Conservation (phyloP, 345 rosid species). For the Citrus sp. region DNA sequence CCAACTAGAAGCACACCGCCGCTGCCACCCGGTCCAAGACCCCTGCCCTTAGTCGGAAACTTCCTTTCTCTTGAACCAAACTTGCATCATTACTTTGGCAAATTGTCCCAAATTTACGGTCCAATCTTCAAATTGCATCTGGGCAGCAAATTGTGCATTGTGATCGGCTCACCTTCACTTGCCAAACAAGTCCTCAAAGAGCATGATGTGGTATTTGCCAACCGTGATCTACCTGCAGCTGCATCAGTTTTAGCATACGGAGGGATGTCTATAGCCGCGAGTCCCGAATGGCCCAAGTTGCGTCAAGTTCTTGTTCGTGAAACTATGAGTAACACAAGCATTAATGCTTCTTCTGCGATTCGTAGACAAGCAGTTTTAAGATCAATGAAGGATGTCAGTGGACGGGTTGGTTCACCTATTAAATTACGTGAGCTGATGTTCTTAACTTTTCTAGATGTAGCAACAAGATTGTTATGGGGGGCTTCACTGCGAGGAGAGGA, state of each 20-base stretch:
- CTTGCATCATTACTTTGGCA: slow-evolving; percentile 16
- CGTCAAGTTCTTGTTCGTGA: slow-evolving; percentile 21
- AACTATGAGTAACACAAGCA: slow-evolving; percentile 27
- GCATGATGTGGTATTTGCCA: slow-evolving; percentile 20
- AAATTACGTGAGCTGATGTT: slow-evolving; percentile 34
- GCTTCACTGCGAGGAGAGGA: slow-evolving; percentile 38
- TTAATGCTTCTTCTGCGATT: slow-evolving; percentile 31
- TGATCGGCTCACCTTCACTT: slow-evolving; percentile 13
- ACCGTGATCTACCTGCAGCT: slow-evolving; percentile 17
- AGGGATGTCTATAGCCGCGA: slow-evolving; percentile 9
- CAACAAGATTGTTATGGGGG: slow-evolving; percentile 50
- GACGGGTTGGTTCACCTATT: slow-evolving; percentile 26
- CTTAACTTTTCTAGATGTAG: slow-evolving; percentile 33
- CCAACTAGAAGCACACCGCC: slow-evolving; percentile 4
- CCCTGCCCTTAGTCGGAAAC: slow-evolving; percentile 28
- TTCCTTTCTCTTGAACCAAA: slow-evolving; percentile 22
- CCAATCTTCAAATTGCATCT: slow-evolving; percentile 29
- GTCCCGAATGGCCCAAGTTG: slow-evolving; percentile 20
- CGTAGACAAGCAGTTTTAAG: slow-evolving; percentile 24
- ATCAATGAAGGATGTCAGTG: slow-evolving; percentile 16
- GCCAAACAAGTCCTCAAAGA: slow-evolving; percentile 21
- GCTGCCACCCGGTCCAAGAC: slow-evolving; percentile 24
- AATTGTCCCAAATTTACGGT: slow-evolving; percentile 18
- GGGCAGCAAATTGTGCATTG: slow-evolving; percentile 20
- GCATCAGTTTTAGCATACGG: slow-evolving; percentile 9